Evolutionary conservation across 768 basidiomycete genomes (phyloP).

Genomic region (Asterophora lycoperdoides): DNA sequence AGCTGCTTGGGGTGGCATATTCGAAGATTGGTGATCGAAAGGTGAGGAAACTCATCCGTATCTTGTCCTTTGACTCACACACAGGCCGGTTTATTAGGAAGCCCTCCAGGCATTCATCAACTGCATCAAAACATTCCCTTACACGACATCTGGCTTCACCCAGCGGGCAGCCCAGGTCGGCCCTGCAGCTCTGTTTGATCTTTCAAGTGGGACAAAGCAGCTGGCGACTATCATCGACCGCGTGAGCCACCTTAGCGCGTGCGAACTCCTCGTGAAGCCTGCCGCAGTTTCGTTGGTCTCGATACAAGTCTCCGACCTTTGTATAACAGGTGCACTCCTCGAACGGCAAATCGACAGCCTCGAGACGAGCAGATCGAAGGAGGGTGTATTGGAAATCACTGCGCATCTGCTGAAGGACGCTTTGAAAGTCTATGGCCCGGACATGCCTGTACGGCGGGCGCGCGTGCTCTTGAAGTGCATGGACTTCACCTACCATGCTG

Average conservation of each 20-base stretch:
- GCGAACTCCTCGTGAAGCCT: constrained; percentile 57
- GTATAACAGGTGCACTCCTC: constrained; percentile 50
- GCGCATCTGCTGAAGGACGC: constrained; percentile 43
- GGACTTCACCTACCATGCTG: constrained; percentile 45
- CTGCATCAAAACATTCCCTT: constrained; percentile 53
- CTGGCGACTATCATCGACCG: constrained; percentile 59
- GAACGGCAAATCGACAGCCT: constrained; percentile 59
- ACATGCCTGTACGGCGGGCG: constrained; percentile 55
- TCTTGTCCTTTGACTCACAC: neutral
- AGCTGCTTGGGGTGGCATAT: constrained; percentile 76
- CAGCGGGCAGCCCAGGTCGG: constrained; percentile 27
- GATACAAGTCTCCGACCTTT: constrained; percentile 19
- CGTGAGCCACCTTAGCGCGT: constrained; percentile 60
- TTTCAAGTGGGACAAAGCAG: constrained; percentile 44
- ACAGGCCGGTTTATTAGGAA: constrained; percentile 36
- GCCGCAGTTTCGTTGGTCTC: constrained; percentile 44
- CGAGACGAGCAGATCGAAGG: constrained; percentile 54
- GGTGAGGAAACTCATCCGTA: constrained; percentile 37
- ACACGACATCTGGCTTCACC: constrained; percentile 35
- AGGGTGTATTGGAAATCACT: constrained; percentile 41
- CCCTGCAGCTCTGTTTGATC: constrained; percentile 34
- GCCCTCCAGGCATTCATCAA: constrained; percentile 55
- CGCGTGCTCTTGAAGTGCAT: constrained; percentile 53
- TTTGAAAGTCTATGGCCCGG: constrained; percentile 43
- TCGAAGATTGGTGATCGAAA: constrained; percentile 73